Percentiles rank a stretch among this genome's conserved stretches.
Evolutionary conservation across 495 filamentous ascomycete genomes (phyloP).

Genomic region (Monascus purpureus): DNA sequence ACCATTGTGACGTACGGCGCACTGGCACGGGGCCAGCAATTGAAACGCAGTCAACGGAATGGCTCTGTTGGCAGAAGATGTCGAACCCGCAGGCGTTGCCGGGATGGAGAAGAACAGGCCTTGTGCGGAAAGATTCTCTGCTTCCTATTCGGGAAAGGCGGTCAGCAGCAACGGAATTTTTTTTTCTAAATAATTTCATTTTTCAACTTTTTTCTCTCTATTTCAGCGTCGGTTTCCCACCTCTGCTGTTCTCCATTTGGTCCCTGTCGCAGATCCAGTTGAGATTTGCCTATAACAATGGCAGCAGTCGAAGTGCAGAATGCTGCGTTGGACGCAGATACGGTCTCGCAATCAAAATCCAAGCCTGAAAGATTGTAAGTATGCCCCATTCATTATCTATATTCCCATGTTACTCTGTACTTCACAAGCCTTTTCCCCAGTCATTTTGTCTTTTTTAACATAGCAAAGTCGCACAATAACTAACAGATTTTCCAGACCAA

Average conservation of each 20-base stretch:
- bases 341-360: slow-evolving; percentile 10
- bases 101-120: too few relatives aligned
- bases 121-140: slow-evolving; percentile 18
- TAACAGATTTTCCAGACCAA: slow-evolving; percentile 19
- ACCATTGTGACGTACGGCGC: slow-evolving; percentile 37
- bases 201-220: slow-evolving; percentile 12
- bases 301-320: slow-evolving; percentile 18
- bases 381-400: neutral
- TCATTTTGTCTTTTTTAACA: too few relatives aligned
- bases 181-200: slow-evolving; percentile 13
- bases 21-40: slow-evolving; percentile 22
- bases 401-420: too few relatives aligned
- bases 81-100: too few relatives aligned
- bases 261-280: too few relatives aligned
- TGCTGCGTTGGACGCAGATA: slow-evolving; percentile 8
- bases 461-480: slow-evolving; percentile 1
- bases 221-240: too few relatives aligned
- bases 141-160: slow-evolving; percentile 12
- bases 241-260: too few relatives aligned
- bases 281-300: too few relatives aligned
- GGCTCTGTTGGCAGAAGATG: too few relatives aligned
- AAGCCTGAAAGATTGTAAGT: slow-evolving; percentile 32
- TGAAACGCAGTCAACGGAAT: slow-evolving; percentile 20
- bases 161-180: slow-evolving; percentile 11
- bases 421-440: too few relatives aligned